Base-by-base conservation (phyloP, 2,329 filamentous ascomycete species). In the Colletotrichum trifolii region DNA sequence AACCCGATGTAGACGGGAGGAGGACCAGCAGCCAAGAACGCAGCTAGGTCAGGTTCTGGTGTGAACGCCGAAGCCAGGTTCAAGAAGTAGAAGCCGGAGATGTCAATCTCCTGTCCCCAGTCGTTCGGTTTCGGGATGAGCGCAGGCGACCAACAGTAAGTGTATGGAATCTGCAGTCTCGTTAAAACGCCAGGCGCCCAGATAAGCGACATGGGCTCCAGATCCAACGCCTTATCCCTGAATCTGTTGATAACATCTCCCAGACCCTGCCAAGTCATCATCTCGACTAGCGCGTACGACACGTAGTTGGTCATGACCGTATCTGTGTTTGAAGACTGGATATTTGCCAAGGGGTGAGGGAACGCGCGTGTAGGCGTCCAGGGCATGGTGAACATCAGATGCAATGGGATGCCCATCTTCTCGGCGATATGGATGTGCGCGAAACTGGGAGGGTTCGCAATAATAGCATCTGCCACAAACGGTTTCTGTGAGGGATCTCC, bases 381-480 rank as follows among this genome's bases (percentile, higher is more conserved):
- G 0, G 94, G 94, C 93, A 97, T 97, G 2, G 94, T 97, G 78
- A 97, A 97, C 91, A 97, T 96, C 76, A 97, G 87, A 71, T 94
- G 91, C 8, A 93, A 73, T 0, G 91, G 91, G 53, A 93, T 88
- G 0, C 90, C 91, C 71, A 93, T 77, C 75, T 91, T 91, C 76
- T 94, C 90, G 0, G 91, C 91, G 64, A 90, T 85, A 71, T 94
- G 91, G 3, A 93, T 82, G 71, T 93, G 91, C 0, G 89, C 91
- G 76, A 93, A 93, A 70, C 89, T 91, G 0, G 91, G 91, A 2
- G 91, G 91, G 66, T 94, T 93, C 3, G 91, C 91, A 70, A 93
- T 92, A 69, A 94, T 93, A 55, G 87, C 89, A 76, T 94, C 93
- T 0, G 93, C 94, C 45, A 97, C 89, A 73, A 97, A 97, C 1